These are phyloP conservation scores for Phytophthora tubulina DNA, from an alignment of 352 stramenopile genomes.

Conservation along the genomic window DNA sequence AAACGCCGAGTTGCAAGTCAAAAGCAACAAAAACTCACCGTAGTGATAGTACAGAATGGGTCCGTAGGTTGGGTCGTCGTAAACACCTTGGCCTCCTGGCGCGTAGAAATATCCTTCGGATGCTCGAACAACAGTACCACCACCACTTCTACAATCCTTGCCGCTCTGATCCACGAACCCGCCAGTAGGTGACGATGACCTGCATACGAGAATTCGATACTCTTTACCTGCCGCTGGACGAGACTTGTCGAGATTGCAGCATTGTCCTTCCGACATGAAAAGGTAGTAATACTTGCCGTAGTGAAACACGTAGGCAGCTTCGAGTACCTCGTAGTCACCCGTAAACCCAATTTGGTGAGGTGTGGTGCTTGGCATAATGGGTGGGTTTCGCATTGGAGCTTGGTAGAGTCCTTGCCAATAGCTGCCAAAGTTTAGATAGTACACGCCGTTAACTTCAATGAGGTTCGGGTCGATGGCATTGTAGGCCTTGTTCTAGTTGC, in stretches of 20 bases:
- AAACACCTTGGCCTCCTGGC: slow-evolving; percentile 57
- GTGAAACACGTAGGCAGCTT: slow-evolving; percentile 51
- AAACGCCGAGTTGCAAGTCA: not conserved
- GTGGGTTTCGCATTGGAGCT: slow-evolving; percentile 28
- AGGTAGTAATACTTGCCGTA: slow-evolving; percentile 57
- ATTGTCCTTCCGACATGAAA: slow-evolving; percentile 54
- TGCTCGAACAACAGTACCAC: slow-evolving; percentile 55
- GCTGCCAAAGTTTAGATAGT: slow-evolving; percentile 62
- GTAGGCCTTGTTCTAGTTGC: slow-evolving; percentile 48
- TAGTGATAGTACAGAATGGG: slow-evolving; percentile 69
- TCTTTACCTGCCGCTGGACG: slow-evolving; percentile 49
- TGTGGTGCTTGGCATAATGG: too few relatives aligned
- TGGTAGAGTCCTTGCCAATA: slow-evolving; percentile 54
- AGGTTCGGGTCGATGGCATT: slow-evolving; percentile 69
- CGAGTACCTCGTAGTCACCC: slow-evolving; percentile 43
- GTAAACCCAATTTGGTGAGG: too few relatives aligned
- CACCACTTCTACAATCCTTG: slow-evolving; percentile 45
- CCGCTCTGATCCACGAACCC: slow-evolving; percentile 54
- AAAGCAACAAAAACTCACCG: slow-evolving; percentile 35
- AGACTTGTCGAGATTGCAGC: slow-evolving; percentile 42
- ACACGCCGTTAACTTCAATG: slow-evolving; percentile 38
- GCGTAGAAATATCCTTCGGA: slow-evolving; percentile 56
- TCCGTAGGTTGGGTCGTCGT: slow-evolving; percentile 52
- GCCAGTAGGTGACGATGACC: slow-evolving; percentile 43
- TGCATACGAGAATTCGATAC: slow-evolving; percentile 57